These are phyloP conservation scores for Aschersonia sp. DNA, from an alignment of 2,329 filamentous ascomycete species.

Conservation along the genomic window DNA sequence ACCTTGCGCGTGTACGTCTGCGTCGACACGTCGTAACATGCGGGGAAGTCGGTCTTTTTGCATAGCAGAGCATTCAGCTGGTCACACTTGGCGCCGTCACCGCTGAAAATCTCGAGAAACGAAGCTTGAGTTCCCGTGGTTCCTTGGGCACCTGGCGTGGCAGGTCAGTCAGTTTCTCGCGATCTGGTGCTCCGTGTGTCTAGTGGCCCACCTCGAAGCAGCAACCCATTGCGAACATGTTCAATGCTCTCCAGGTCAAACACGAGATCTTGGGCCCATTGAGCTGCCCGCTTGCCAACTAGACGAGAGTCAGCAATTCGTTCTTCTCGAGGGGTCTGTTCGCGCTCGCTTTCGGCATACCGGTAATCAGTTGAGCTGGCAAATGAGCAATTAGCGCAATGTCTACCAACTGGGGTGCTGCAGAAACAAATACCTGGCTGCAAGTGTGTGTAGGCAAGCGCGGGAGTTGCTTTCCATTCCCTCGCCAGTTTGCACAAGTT, in stretches of 20 bases:
- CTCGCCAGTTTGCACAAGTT: constrained; percentile 61
- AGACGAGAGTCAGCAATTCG: neutral
- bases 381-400: neutral
- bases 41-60: constrained; percentile 37
- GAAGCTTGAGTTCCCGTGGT: constrained; percentile 69
- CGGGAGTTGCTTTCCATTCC: constrained; percentile 50
- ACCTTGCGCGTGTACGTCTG: constrained; percentile 65
- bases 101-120: constrained; percentile 38
- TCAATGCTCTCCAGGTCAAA: constrained; percentile 63
- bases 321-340: neutral
- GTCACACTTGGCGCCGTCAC: constrained; percentile 33
- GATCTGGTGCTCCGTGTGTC: constrained; percentile 31
- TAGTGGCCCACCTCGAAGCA: constrained; percentile 50
- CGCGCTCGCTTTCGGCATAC: neutral
- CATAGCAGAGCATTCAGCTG: constrained; percentile 40
- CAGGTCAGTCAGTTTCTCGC: neutral
- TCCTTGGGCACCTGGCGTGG: constrained; percentile 19
- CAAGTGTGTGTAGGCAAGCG: constrained; percentile 63
- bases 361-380: neutral
- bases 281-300: constrained; percentile 20
- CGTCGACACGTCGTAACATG: constrained; percentile 41
- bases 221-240: constrained; percentile 49
- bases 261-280: constrained; percentile 53
- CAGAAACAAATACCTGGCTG: constrained; percentile 20
- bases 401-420: neutral